A percentile compares a stretch with the other conserved stretches of the same genome.
Evolutionary conservation across 2,329 filamentous ascomycete species (phyloP).

Genomic region (Cladosporium sp.): DNA sequence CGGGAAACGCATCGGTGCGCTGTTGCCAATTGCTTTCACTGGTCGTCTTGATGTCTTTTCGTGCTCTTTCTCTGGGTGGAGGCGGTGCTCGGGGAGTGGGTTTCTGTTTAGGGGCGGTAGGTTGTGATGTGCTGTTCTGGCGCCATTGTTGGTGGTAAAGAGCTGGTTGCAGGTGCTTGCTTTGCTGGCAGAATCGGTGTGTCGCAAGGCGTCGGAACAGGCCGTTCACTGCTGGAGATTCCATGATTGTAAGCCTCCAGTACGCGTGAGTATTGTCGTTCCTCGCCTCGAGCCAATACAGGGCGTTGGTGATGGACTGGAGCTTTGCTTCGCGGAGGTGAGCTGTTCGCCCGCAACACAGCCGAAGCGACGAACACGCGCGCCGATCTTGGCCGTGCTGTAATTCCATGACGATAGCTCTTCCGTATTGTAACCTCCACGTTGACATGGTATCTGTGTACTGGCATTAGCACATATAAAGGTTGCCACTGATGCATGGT

Average conservation of each 20-base stretch:
- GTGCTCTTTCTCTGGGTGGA: constrained; percentile 17
- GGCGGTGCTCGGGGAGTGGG: constrained; percentile 16
- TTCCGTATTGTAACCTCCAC: neutral
- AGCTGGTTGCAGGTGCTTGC: constrained; percentile 54
- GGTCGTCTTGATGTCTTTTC: constrained; percentile 37
- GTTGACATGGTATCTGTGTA: neutral
- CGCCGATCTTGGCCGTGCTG: neutral
- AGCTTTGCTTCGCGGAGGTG: constrained; percentile 19
- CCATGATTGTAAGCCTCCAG: constrained; percentile 56
- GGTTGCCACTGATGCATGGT: neutral
- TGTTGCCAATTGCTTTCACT: constrained; percentile 84
- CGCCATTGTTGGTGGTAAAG: constrained; percentile 14
- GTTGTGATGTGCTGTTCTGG: constrained; percentile 16
- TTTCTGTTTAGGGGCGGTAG: constrained; percentile 13
- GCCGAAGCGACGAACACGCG: neutral
- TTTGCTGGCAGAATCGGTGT: constrained; percentile 53
- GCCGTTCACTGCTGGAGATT: constrained; percentile 73
- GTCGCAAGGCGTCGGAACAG: constrained; percentile 85
- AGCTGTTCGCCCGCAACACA: constrained; percentile 7
- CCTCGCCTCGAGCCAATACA: neutral
- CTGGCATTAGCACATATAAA: neutral
- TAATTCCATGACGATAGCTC: neutral
- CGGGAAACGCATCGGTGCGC: constrained; percentile 70
- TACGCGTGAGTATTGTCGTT: neutral
- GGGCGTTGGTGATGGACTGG: neutral